Evolutionary conservation across 352 stramenopile genomes (phyloP), one percentile per base, ranked within the genome.

Genomic region (Globisporangium solare): DNA sequence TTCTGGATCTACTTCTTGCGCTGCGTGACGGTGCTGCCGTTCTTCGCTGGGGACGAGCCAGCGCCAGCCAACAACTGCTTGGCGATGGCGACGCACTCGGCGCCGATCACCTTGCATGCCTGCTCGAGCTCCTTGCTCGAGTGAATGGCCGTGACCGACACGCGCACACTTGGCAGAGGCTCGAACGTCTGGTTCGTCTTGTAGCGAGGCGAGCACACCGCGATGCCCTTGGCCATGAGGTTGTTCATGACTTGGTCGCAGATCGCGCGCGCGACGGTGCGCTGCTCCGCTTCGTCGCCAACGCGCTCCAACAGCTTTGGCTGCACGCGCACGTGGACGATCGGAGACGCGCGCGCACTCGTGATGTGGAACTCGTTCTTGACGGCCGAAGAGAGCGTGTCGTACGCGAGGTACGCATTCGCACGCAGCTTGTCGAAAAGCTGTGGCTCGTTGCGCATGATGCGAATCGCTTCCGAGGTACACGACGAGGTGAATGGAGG

Each of bases 401-500:
- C 67, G 64, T 89, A 76, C n/a, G 69, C 74, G 10, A 88, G 56
- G 54, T 73, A 70, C 12, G 83, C 71, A 50, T 90, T 91, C 40
- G 79, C 68, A 15, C 77, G 77, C 14, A 94, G 73, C 61, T 76
- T 75, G 40, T 54, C 66, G 40, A 94, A 86, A n/a, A 92, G 67
- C 58, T 86, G 56, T 22, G 83, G 79, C 60, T 97, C 86, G 35
- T 74, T 61, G 58, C 68, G 84, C 71, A 97, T 87, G 67, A 96
- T 83, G 31, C 72, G 77, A 39, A 97, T 83, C n/a, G 89, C 75
- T 59, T 89, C 86, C 7, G 85, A 91, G 37, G 84, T 90, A 51
- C 83, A 95, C 5, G 89, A 82, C 11, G 85, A 95, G 54, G 97
- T 96, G 73, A 99, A 99, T 10, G 97, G 97, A 37, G 97, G 95